A percentile compares a stretch with the other conserved stretches of the same genome.
These are phyloP conservation scores for Schizonepeta tenuifolia DNA, from an alignment of 257 asterid species.

Conservation along the genomic window DNA sequence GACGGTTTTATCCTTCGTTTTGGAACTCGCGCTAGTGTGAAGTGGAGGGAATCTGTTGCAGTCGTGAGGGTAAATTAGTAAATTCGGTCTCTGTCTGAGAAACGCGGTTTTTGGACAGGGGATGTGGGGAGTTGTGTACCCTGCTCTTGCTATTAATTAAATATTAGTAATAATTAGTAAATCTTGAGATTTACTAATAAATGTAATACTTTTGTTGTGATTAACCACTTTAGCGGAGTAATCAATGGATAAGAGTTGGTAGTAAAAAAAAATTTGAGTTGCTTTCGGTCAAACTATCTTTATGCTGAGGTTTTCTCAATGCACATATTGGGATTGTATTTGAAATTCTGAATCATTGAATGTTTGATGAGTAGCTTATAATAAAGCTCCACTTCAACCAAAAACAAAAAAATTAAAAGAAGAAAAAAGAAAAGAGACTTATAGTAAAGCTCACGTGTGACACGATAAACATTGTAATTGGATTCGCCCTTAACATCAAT, in stretches of 20 bases:
- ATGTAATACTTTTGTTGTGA: too few relatives aligned
- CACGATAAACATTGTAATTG: not conserved
- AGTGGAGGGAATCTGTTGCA: not conserved
- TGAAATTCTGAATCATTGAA: not conserved
- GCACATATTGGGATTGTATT: not conserved
- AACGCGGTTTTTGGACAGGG: slow-evolving; percentile 36
- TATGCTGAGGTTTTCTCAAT: not conserved
- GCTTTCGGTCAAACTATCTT: slow-evolving; percentile 15
- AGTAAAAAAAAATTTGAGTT: not conserved
- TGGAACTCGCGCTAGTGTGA: not conserved
- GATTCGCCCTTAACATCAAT: too few relatives aligned
- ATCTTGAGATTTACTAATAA: not conserved
- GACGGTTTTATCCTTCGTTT: slow-evolving; percentile 28
- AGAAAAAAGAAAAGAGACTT: too few relatives aligned
- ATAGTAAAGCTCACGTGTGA: not conserved
- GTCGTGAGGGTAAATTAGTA: slow-evolving; percentile 19
- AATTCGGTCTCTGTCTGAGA: slow-evolving; percentile 12
- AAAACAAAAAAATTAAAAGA: too few relatives aligned
- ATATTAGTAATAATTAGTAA: not conserved
- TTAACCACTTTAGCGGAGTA: too few relatives aligned
- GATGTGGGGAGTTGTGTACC: not conserved
- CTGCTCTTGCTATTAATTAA: not conserved
- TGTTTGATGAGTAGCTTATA: not conserved
- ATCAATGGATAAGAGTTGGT: not conserved
- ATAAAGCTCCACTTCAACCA: too few relatives aligned